Conservation (phyloP, 495 filamentous ascomycete genomes). For the Daldinia vernicosa region DNA sequence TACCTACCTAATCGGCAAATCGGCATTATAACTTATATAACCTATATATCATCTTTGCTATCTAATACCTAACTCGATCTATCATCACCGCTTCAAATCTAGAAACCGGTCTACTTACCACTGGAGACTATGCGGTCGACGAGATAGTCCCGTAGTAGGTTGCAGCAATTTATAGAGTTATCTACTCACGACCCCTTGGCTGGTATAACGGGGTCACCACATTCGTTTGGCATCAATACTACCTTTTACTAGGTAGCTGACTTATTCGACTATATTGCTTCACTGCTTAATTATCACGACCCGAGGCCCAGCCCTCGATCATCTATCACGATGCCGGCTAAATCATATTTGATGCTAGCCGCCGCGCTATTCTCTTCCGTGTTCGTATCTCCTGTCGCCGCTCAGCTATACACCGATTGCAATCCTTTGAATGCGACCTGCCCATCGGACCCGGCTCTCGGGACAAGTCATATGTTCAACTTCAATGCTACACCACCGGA, state of each 20-base stretch:
- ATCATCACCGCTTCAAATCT: background rate
- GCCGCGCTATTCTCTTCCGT: slow-evolving; percentile 54
- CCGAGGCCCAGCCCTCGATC: slow-evolving; percentile 15
- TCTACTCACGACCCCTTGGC: slow-evolving; percentile 5
- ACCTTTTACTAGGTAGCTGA: background rate
- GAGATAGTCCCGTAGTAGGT: slow-evolving; percentile 15
- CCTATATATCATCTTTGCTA: background rate
- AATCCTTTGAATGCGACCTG: slow-evolving; percentile 71
- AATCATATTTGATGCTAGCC: slow-evolving; percentile 46
- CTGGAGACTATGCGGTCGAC: slow-evolving; percentile 27
- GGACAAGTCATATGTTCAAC: slow-evolving; percentile 61
- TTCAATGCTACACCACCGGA: slow-evolving; percentile 71
- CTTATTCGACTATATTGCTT: background rate
- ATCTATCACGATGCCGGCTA: slow-evolving; percentile 45
- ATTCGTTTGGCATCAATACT: background rate
- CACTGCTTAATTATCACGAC: background rate
- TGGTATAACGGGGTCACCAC: slow-evolving; percentile 6
- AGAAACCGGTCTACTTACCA: background rate
- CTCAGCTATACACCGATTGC: slow-evolving; percentile 73
- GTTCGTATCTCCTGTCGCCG: slow-evolving; percentile 54
- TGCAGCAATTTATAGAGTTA: background rate
- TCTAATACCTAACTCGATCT: background rate
- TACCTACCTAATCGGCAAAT: slow-evolving; percentile 18
- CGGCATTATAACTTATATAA: no score
- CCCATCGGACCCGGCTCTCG: slow-evolving; percentile 70